Base-by-base conservation (phyloP, 2,329 filamentous ascomycete genomes). In the Chalara sp. region DNA sequence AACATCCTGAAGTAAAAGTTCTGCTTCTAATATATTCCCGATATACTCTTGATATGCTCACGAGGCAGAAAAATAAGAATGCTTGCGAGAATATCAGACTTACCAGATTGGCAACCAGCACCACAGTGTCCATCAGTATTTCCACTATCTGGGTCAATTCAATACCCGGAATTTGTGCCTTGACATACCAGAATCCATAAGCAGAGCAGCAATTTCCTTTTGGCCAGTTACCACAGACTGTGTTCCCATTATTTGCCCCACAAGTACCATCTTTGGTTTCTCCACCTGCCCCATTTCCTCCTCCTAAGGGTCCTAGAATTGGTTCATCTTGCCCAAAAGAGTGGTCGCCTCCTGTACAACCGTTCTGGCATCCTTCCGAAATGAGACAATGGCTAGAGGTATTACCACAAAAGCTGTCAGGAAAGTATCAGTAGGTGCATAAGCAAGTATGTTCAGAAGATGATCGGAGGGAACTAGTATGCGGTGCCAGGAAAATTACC, bases 191-290 rank as follows among this genome's bases (percentile, higher is more conserved):
- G 64, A 76, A 81, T 31, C 78, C 78, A 61, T 80, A 81, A 68
- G 77, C 72, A 35, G 74, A 78, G 60, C 78, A 80, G 59, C 78
- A 81, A 51, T 72, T 67, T 42, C 78, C 78, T 33, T 70, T 68
- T 31, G 63, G 58, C 76, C 76, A 81, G 51, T 73, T 61, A 21
- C 75, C 75, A 59, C 78, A 81, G 41, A 78, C 63, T 3, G 69
- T 75, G 51, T 70, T 68, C 11, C 67, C 69, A 55, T 79, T 75
- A 6, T 58, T 68, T 13, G 70, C 68, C 53, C 78, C 78, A 57
- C 78, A 81, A 51, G 69, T 72, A 35, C 78, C 78, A 62, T 81
- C 73, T 3, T 67, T 75, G 11, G 76, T 79, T 10, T 44, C 12
- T n/a, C n/a, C 32, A 33, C 21, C 31, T 40, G 29, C 31, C 21